Evolutionary conservation across 2,329 filamentous ascomycete genomes (phyloP).

Genomic region (Fusarium concolor): DNA sequence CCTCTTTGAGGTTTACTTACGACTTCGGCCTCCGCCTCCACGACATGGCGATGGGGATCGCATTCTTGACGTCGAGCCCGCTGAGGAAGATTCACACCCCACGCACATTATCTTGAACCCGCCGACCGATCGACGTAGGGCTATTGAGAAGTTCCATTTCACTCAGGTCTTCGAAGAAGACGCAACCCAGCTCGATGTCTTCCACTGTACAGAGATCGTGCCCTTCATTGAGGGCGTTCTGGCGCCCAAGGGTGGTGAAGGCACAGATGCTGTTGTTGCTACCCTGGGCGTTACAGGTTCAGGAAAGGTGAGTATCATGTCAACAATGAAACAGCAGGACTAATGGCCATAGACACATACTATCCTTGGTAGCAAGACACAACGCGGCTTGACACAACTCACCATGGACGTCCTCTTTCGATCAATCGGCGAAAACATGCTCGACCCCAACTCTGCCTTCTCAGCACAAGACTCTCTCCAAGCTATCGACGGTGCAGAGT

Average conservation of each 20-base stretch:
- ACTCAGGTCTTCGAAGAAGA: constrained; percentile 93
- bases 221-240: constrained; percentile 85
- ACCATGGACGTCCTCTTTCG: constrained; percentile 90
- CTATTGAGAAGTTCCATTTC: constrained; percentile 93
- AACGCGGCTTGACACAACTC: constrained; percentile 92
- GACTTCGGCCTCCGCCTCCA: constrained; percentile 77
- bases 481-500: constrained; percentile 83
- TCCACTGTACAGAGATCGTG: constrained; percentile 80
- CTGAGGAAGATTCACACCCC: constrained; percentile 58
- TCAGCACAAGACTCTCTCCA: constrained; percentile 78
- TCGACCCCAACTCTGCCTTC: constrained; percentile 68
- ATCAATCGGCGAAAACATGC: constrained; percentile 78
- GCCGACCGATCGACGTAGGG: constrained; percentile 85
- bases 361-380: constrained; percentile 86
- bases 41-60: constrained; percentile 65
- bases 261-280: constrained; percentile 88
- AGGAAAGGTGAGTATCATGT: constrained; percentile 77
- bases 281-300: constrained; percentile 95
- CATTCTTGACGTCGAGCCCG: constrained; percentile 81
- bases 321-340: constrained; percentile 7
- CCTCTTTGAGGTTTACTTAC: constrained; percentile 92
- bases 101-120: constrained; percentile 83
- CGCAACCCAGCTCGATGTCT: constrained; percentile 86
- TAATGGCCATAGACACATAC: constrained; percentile 80
- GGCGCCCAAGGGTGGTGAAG: constrained; percentile 76